Evolutionary conservation across 768 basidiomycete genomes (phyloP), one percentile per base, ranked within the genome.

Genomic region (Dictyophora rubrovolvata): DNA sequence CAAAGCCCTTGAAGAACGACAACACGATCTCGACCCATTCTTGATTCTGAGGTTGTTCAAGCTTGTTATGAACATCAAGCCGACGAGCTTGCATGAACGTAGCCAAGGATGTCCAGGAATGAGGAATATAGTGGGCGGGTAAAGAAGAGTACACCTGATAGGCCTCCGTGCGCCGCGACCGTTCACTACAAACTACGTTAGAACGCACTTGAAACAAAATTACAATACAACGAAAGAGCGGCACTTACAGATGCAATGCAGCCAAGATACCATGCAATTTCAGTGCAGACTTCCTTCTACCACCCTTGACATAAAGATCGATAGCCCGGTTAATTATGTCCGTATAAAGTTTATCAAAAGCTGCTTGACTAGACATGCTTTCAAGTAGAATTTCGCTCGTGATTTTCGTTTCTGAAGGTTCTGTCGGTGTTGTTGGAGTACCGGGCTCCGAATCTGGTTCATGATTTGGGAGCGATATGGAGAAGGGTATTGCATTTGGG

Each of bases 231-330:
- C 48, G 37, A 48, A 63, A 42, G 36, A 21, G 11, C 49, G n/a
- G 14, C 35, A 28, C 92, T 63, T 74, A 97, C 95, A 86, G 70
- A 63, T 97, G 93, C 37, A 98, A 79, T 16, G 88, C 89, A 2
- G 93, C 95, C 16, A 97, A 75, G 65, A 80, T 85, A 1, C 89
- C 90, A 62, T 93, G 89, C 53, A 97, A 71, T 64, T 87, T 87
- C 36, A 94, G 73, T 10, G 92, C 93, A 67, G 87, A 90, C 66
- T 95, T 88, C 53, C 85, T 79, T 48, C 93, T 82, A 17, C 85
- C 87, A n/a, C 87, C 86, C 63, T 81, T 85, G 53, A 83, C 85
- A 65, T 92, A 96, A 62, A 86, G 78, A 51, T 91, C 87, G 57
- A 96, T 87, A 5, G 92, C 85, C 55, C 85, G 83, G 65, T 93